Evolutionary conservation across 2,329 filamentous ascomycete species (phyloP), one percentile per base, ranked within the genome.

Genomic region (Cryphonectria japonica): DNA sequence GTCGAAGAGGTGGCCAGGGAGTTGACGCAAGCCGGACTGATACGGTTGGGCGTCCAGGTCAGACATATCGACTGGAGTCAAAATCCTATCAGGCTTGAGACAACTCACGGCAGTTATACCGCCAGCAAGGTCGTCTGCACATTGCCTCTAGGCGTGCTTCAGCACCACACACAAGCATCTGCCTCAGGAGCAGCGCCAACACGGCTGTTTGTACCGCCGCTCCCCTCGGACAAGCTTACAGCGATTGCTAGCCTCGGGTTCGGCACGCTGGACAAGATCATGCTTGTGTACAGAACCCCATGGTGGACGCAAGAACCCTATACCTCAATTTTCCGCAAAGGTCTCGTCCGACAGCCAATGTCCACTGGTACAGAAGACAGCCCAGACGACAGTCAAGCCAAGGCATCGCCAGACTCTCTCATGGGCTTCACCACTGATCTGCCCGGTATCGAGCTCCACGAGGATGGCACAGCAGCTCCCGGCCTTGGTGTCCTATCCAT

Each of bases 181-280:
- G 37, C 50, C 50, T 29, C 52, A n/a, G 11, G 22, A 8, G 32
- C 68, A 39, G 29, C 68, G 26, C 52, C 26, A 26, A 6, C 54
- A 19, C 11, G 19, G 34, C 26, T 69, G 26, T 69, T 69, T 32
- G 29, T 46, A 19, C 68, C 68, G 41, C 68, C 68, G 41, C 54
- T 69, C 7, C 63, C 68, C 3, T 6, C 52, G 1, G 54, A 43
- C 26, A 69, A 69, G 39, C 62, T 62, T 32, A 32, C 50, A 66
- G 62, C 68, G 2, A 66, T 69, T 32, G 11, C 32, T 5, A 66
- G 63, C 64, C 68, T 69, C 19, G 68, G 68, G 7, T 69, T 62
- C 26, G 68, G 68, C 22, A 69, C 68, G 13, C 59, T 69, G 29
- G 68, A 69, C 39, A 69, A 69, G 63, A 62, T 69, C 52, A 69